Evolutionary conservation across 2,329 filamentous ascomycete genomes (phyloP).

Genomic region (Phialocephala sp.): DNA sequence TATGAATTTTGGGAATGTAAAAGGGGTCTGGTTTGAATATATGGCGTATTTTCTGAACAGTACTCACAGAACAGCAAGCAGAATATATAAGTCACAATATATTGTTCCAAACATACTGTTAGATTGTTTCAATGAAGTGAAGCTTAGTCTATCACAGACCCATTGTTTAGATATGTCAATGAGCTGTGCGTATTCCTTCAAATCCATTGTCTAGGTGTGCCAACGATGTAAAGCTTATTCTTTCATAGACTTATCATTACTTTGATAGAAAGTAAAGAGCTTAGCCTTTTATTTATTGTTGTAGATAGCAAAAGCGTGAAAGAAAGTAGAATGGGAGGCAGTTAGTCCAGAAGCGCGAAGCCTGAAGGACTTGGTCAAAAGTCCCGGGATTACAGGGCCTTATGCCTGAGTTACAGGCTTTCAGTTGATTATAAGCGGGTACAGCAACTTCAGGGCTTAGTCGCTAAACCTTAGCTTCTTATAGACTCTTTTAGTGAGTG

Average conservation of each 20-base stretch:
- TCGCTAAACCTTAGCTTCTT: no score
- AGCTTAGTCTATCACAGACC: neutral
- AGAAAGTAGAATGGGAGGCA: neutral
- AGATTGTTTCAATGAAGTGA: neutral
- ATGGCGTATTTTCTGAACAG: neutral
- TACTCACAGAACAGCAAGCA: no score
- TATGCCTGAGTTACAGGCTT: no score
- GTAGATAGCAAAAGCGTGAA: neutral
- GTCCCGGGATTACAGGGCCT: no score
- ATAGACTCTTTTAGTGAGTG: no score
- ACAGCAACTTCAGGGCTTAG: no score
- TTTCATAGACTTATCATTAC: neutral
- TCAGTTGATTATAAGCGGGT: no score
- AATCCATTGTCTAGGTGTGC: neutral
- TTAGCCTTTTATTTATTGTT: neutral
- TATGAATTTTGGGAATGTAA: neutral
- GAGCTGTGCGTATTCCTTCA: neutral
- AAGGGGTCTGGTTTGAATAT: neutral
- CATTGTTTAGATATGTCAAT: neutral
- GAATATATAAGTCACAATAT: neutral
- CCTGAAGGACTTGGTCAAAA: no score
- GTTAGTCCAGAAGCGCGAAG: neutral
- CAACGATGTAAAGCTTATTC: neutral
- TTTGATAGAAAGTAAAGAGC: neutral
- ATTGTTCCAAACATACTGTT: neutral